These are phyloP conservation scores for Lentinula lateritia DNA, from an alignment of 768 basidiomycete species.

Conservation along the genomic window DNA sequence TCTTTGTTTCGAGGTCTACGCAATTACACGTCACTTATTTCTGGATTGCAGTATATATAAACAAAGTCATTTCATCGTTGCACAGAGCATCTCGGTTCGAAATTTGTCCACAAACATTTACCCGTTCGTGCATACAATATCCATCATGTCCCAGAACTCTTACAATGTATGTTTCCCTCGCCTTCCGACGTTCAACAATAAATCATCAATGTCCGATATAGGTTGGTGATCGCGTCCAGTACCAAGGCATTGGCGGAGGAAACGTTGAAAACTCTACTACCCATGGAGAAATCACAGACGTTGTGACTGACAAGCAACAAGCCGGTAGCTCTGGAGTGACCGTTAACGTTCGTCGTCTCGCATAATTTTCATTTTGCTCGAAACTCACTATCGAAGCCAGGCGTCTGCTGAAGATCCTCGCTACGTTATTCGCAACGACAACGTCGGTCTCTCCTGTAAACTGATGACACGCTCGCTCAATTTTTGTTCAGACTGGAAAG, in stretches of 20 bases:
- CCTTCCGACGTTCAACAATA: too few species aligned
- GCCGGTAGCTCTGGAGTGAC: background rate
- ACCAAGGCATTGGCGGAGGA: slow-evolving; percentile 3
- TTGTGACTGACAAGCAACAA: background rate
- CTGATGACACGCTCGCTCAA: background rate
- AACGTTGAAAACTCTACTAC: slow-evolving; percentile 4
- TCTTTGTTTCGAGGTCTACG: too few species aligned
- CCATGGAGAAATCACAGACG: background rate
- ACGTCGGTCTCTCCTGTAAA: background rate
- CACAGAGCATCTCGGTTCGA: background rate
- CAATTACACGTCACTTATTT: background rate
- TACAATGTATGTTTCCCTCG: background rate
- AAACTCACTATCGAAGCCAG: background rate
- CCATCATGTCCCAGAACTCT: background rate
- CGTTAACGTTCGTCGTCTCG: background rate
- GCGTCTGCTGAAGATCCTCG: background rate
- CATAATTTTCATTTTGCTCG: background rate
- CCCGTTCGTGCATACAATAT: background rate
- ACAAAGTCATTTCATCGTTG: background rate
- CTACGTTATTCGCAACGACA: slow-evolving; percentile 2
- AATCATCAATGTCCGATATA: background rate
- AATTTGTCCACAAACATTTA: background rate
- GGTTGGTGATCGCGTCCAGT: slow-evolving; percentile 1
- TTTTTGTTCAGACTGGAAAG: background rate
- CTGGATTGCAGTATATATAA: background rate